Base-by-base conservation (phyloP, 73 alveolate species). In the Paramecium pentaurelia region DNA sequence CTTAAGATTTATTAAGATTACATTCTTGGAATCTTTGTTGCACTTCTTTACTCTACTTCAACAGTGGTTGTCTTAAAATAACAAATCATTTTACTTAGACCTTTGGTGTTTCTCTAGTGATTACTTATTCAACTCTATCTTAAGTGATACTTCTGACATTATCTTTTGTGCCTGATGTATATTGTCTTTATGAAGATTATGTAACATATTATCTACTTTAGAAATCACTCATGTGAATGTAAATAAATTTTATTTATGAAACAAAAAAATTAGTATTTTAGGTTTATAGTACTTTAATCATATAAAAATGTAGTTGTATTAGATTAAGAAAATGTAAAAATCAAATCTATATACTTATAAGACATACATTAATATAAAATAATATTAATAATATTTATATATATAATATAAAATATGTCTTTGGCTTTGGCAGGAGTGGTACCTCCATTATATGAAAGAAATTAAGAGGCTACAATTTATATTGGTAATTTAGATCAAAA, bases 401-500 rank as follows among this genome's bases (percentile, higher is more conserved):
- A 54, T 54, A 49, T 8, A 40, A 7, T 54, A n/a, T 68, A 68
- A 68, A 32, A 12, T 22, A 80, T 80, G 91, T 80, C 91, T 10
- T 80, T 80, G 58, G 91, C 91, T 27, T 45, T 80, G 75, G 91
- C 91, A 38, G 91, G 91, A 45, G 91, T 80, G 22, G 91, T 80
- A 7, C 91, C 91, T 40, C 91, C 91, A 1, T 44, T 80, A 27
- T 80, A 80, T 80, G 95, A 94, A 44, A 49, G 94, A 28, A 92
- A 94, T 85, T 54, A 84, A 37, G 97, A 94, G 14, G 95, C 97
- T 25, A 92, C 95, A 6, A 58, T 64, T 32, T 92, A 94, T 27
- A 93, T 94, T 20, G 99, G 99, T 38, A 97, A 95, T 60, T 85
- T 98, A 18, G 99, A 98, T 92, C 95, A 92, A 77, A 97, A 98